Evolutionary conservation across 441 rosid genomes (phyloP), one percentile per base, ranked within the genome.

Genomic region (Codiaeum variegatum): DNA sequence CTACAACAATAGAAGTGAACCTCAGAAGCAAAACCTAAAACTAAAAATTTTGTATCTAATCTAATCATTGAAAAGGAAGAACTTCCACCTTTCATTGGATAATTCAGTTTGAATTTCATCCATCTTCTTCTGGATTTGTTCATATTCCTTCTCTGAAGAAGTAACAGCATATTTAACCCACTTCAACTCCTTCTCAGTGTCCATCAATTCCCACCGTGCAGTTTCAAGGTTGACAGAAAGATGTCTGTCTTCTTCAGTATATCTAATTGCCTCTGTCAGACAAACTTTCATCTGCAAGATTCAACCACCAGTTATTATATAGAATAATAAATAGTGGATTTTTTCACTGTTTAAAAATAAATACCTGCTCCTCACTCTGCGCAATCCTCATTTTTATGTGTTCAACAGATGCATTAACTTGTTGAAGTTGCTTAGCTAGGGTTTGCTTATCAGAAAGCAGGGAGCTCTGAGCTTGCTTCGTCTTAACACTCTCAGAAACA

Each of bases 401-500:
- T 72, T 89, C 94, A 12, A 93, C 81, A 23, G 88, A 84, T 19
- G 85, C 69, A 67, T 85, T 90, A 61, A 87, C 78, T 78, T 88
- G 93, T 76, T 90, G 91, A 78, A 93, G 93, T 77, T 95, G 92
- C 85, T 87, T 93, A 36, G 86, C 75, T 71, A 85, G 82, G n/a
- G 85, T 84, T 78, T 90, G 95, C 82, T 91, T 93, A 84, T 93
- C 98, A 54, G 94, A 88, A 46, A 90, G 87, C 54, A 88, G 84
- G 73, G 79, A 65, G 74, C 83, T 85, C 55, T 90, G 90, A 36
- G 88, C 89, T 76, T 93, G 90, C 86, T 93, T 95, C 63, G 88
- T 83, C 88, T 93, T 95, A 74, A 93, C 97, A 55, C 98, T 95
- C 83, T 95, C 99, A 31, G 99, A 95, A 75, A 95, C 99, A 78